These are phyloP conservation scores for Alternaria panax DNA, from an alignment of 2,329 filamentous ascomycete species.

Conservation along the genomic window DNA sequence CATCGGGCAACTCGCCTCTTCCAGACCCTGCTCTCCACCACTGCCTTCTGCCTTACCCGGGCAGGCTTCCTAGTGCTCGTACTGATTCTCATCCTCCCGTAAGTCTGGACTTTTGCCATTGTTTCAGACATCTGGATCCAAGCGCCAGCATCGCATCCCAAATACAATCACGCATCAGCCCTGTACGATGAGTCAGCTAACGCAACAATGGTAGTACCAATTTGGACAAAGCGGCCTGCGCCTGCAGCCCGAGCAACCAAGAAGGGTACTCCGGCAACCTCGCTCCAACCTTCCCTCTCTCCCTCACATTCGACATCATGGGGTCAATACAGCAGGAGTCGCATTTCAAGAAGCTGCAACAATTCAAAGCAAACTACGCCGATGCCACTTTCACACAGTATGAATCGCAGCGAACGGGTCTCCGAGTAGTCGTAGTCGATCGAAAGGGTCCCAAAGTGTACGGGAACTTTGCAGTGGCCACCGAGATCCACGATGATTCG, in stretches of 20 bases:
- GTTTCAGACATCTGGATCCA: neutral
- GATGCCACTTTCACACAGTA: conserved; percentile 90
- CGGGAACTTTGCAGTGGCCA: conserved; percentile 94
- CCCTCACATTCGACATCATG: conserved; percentile 33
- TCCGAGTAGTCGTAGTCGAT: conserved; percentile 92
- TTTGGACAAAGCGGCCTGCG: conserved; percentile 35
- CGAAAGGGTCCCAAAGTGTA: conserved; percentile 88
- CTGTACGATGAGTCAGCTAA: conserved; percentile 16
- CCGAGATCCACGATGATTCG: conserved; percentile 97
- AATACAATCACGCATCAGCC: neutral
- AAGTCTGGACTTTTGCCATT: neutral
- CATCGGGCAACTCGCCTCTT: neutral
- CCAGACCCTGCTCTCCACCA: neutral
- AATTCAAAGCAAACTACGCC: conserved; percentile 89
- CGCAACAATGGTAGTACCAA: conserved; percentile 44
- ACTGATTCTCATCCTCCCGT: neutral
- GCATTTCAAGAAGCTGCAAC: conserved; percentile 83
- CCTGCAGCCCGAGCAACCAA: conserved; percentile 6
- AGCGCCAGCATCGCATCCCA: neutral
- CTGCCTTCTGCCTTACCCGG: neutral
- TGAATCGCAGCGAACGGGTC: conserved; percentile 91
- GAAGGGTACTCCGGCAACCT: conserved; percentile 7
- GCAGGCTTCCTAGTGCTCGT: neutral
- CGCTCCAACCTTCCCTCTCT: neutral
- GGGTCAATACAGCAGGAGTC: conserved; percentile 49